Evolutionary conservation across 2,329 filamentous ascomycete genomes (phyloP).

Genomic region (Rhytidhysteron rufulum): DNA sequence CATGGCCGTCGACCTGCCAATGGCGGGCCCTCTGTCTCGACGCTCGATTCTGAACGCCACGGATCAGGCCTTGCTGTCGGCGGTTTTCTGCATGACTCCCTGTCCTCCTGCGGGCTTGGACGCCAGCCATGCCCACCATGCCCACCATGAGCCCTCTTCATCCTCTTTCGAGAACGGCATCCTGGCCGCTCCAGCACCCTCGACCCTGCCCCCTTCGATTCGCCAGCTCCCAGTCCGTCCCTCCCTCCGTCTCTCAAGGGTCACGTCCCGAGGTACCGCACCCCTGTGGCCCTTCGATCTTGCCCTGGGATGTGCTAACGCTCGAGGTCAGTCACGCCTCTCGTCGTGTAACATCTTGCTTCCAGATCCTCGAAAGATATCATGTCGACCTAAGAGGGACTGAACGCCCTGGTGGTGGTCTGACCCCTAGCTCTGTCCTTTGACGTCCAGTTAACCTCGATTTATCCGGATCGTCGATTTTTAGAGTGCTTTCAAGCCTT

Average conservation of each 20-base stretch:
- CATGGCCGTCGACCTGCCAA: conserved; percentile 33
- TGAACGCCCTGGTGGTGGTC: conserved; percentile 31
- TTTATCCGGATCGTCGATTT: conserved; percentile 39
- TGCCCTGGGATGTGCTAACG: conserved; percentile 28
- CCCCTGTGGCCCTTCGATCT: conserved; percentile 30
- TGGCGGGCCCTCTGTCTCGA: conserved; percentile 29
- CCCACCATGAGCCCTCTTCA: too few species aligned
- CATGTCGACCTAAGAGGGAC: conserved; percentile 33
- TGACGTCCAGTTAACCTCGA: conserved; percentile 34
- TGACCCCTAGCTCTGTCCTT: conserved; percentile 33
- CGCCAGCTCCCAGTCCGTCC: conserved; percentile 34
- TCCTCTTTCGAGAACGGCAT: conserved; percentile 30
- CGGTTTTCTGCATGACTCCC: conserved; percentile 35
- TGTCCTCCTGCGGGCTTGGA: conserved; percentile 30
- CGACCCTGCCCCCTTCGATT: conserved; percentile 31
- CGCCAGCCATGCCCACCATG: too few species aligned
- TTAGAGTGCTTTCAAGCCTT: conserved; percentile 38
- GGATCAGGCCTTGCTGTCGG: conserved; percentile 35
- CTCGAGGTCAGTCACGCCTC: conserved; percentile 36
- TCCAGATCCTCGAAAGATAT: conserved; percentile 37
- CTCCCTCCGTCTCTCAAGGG: conserved; percentile 25
- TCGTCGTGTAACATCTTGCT: conserved; percentile 36
- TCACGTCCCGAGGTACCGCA: conserved; percentile 40
- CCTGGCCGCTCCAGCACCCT: conserved; percentile 32
- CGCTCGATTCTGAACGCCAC: conserved; percentile 34